Base-by-base conservation (phyloP, 768 basidiomycete species). In the Chiua virens region DNA sequence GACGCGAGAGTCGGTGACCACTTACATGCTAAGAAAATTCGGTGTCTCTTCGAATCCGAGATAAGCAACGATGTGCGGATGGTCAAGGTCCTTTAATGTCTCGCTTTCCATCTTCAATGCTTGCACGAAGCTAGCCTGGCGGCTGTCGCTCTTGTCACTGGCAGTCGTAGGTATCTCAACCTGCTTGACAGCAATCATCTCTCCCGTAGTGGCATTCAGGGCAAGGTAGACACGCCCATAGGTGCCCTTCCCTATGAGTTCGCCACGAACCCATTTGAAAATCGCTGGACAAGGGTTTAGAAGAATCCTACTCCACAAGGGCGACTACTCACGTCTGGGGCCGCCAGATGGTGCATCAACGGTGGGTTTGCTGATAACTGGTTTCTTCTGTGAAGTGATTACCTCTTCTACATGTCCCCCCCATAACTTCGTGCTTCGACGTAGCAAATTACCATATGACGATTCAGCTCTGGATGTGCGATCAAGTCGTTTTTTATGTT, bases 101-200 rank as follows among this genome's bases (percentile, higher is more conserved):
- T 97, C 94, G 64, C 93, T 97, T 75, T 98, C 97, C 62, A 90
- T 78, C 69, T 96, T 93, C 55, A 98, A 73, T 1, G 95, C 94
- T 60, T 94, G 88, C 52, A 99, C 90, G 55, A 95, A 86, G 25
- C 82, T 82, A 48, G 81, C 75, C 60, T 96, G 94, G 28, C 94
- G 81, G 17, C 81, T 78, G 69, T 98, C 94, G 56, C 83, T 88
- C 69, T 88, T 90, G 72, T 99, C 97, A 62, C 89, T 92, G 17
- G 85, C 83, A 8, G 93, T 95, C 45, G 84, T 83, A 2, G 97
- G 96, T 51, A 95, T 81, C 68, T 98, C 97, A 42, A 99, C 97
- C 71, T 98, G 97, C 71, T 99, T 99, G 57, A 99, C 97, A 17
- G 97, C 97, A 62, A 98, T 94, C 92, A 98, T 96, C 71, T 98